Base-by-base conservation (phyloP, 164 flowering plant genomes). In the Macadamia tetraphylla region DNA sequence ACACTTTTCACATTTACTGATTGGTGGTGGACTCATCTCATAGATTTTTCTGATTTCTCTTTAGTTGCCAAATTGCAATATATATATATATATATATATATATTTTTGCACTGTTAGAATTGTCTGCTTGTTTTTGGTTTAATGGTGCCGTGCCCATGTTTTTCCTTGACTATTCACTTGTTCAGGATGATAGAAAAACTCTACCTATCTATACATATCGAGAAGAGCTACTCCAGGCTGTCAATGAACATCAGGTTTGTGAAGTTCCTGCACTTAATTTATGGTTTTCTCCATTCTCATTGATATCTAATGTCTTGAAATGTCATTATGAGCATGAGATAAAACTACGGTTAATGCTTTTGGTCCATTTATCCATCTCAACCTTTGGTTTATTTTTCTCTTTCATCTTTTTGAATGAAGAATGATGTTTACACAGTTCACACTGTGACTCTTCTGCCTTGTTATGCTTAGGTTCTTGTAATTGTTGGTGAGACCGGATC, bases 401-500 rank as follows among this genome's bases (percentile, higher is more conserved):
- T 35, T 70, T 18, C 43, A 7, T 30, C 66, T 46, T 35, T 5
- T 35, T 35, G 40, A 2, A 2, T 35, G 40, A 35, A 35, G 40
- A 35, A 35, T 35, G 40, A 2, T 35, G 3, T 35, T 35, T 35
- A 5, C 40, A 35, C 40, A 35, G 5, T 35, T 5, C 5, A 5
- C 40, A 35, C 5, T 35, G 5, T 35, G 5, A 35, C 40, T 35
- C 40, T 35, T 35, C 40, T 35, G 40, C 40, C 40, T 35, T 5
- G 3, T 35, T 35, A 2, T 35, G 3, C 5, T 2, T 35, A 94
- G 98, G 91, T 94, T 78, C 87, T 94, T 68, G 85, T 94, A 11
- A 94, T 92, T 66, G 97, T 94, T 60, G 99, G 99, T 59, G 99
- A 94, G 80, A 94, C 99, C 57, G 99, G 99, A 67, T 94, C 99